Conservation (phyloP, 352 stramenopile genomes). For the Pythium plurisporium region DNA sequence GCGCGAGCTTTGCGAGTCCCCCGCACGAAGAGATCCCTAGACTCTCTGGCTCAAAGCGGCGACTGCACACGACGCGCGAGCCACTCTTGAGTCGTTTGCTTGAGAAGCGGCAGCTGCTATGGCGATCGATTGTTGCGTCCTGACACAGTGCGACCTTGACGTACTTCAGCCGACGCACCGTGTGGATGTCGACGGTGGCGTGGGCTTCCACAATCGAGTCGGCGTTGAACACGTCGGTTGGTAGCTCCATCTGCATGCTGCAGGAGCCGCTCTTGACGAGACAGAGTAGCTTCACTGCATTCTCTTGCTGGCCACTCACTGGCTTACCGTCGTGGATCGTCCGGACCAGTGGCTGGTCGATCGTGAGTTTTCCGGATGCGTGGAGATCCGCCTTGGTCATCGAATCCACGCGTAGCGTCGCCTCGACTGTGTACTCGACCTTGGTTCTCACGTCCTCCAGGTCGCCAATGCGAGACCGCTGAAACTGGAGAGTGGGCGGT, state of each 20-base stretch:
- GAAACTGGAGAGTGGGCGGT: background rate
- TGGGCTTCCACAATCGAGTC: background rate
- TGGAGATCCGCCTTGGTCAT: background rate
- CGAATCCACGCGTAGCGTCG: background rate
- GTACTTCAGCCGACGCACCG: background rate
- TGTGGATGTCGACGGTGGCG: background rate
- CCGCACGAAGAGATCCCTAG: background rate
- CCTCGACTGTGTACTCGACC: background rate
- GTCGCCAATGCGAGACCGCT: background rate
- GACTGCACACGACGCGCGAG: background rate
- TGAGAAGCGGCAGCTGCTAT: background rate
- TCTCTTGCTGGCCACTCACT: background rate
- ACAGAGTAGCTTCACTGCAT: background rate
- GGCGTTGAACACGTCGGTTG: background rate
- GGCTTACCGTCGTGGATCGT: background rate
- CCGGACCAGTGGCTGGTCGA: background rate
- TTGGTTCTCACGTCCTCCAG: background rate
- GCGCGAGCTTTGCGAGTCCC: background rate
- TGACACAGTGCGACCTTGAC: constrained; percentile 6
- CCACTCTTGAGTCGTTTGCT: background rate
- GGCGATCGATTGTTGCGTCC: constrained; percentile 2
- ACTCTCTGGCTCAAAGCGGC: background rate
- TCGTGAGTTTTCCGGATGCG: background rate
- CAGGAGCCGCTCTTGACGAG: background rate
- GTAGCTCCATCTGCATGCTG: background rate